Evolutionary conservation across 73 alveolate genomes (phyloP), one percentile per base, ranked within the genome.

Genomic region (Paramecium biaurelia): DNA sequence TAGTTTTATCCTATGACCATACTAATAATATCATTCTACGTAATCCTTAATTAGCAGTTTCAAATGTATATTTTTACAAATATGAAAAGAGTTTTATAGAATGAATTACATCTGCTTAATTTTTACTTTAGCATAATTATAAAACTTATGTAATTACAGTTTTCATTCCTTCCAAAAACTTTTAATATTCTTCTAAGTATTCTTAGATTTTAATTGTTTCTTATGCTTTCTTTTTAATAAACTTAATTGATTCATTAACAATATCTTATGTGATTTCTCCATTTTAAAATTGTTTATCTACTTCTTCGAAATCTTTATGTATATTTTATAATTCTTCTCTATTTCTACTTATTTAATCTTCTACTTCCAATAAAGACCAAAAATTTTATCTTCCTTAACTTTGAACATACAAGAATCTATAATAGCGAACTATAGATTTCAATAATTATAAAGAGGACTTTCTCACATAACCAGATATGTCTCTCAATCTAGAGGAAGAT

Each of bases 1-100:
- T 38, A 28, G 86, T 9, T 72, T 72, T 72, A 72, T 72, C 86
- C 18, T 72, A 72, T 15, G 86, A 72, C 86, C 86, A 72, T 5
- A 72, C 86, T 32, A 72, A 35, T 72, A 72, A 37, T 5, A 72
- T 34, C 86, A 72, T 72, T 72, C 58, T 72, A 2, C 58, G n/a
- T 10, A 72, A 35, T 14, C 86, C 86, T n/a, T 28, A 28, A 35
- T 72, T 21, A 72, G 59, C 56, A 14, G 8, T 2, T 15, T 72
- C 56, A 37, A 12, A 72, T 8, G 34, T 8, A 15, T 72, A 72
- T 11, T 72, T 72, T 42, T 72, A 28, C 21, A 72, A 37, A 72
- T 72, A 72, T 4, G 86, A 34, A 34, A 72, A 72, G 35, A 72
- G 58, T 37, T 72, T 72, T 2, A 72, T 72, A 12, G 86, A 72